phyloP scores from a whole-genome alignment of 495 filamentous ascomycete species.

The Pseudevernia furfuracea region DNA sequence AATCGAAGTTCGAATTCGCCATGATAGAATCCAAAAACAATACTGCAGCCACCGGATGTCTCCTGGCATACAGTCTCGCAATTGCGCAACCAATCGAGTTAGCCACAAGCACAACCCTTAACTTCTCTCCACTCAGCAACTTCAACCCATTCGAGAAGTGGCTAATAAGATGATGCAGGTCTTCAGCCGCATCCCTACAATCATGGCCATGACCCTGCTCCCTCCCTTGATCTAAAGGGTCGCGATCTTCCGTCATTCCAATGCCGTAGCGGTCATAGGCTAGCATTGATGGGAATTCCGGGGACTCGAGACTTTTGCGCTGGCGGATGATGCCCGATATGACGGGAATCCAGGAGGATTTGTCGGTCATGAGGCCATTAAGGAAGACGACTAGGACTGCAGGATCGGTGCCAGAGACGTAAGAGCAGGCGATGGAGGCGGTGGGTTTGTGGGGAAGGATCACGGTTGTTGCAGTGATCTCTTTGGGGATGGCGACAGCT shows the following conservation, averaged over 20 bases:
- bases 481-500: slow-evolving; percentile 22
- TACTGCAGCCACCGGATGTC: slow-evolving; percentile 42
- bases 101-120: slow-evolving; percentile 42
- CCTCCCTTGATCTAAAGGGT: slow-evolving; percentile 42
- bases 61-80: slow-evolving; percentile 47
- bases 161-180: slow-evolving; percentile 45
- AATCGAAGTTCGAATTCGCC: slow-evolving; percentile 51
- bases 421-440: slow-evolving; percentile 29
- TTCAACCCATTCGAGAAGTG: slow-evolving; percentile 32
- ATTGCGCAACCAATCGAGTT: slow-evolving; percentile 56
- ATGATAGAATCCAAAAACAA: slow-evolving; percentile 57
- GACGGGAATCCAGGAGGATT: slow-evolving; percentile 41
- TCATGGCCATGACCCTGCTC: slow-evolving; percentile 48
- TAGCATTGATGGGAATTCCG: slow-evolving; percentile 41
- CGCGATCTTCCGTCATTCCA: slow-evolving; percentile 45
- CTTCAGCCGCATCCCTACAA: slow-evolving; percentile 38
- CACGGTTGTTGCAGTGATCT: slow-evolving; percentile 20
- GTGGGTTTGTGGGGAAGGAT: slow-evolving; percentile 30
- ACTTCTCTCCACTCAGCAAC: slow-evolving; percentile 18
- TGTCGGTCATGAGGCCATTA: slow-evolving; percentile 51
- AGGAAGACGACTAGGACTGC: slow-evolving; percentile 49
- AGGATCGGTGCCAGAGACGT: slow-evolving; percentile 20
- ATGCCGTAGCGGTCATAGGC: slow-evolving; percentile 61
- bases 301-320: slow-evolving; percentile 11
- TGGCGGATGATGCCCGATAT: slow-evolving; percentile 37